Percentiles rank a stretch among this genome's conserved stretches.
These are phyloP conservation scores for Coemansia sp. DNA, from an alignment of 192 early-diverging fungal species.

Conservation along the genomic window DNA sequence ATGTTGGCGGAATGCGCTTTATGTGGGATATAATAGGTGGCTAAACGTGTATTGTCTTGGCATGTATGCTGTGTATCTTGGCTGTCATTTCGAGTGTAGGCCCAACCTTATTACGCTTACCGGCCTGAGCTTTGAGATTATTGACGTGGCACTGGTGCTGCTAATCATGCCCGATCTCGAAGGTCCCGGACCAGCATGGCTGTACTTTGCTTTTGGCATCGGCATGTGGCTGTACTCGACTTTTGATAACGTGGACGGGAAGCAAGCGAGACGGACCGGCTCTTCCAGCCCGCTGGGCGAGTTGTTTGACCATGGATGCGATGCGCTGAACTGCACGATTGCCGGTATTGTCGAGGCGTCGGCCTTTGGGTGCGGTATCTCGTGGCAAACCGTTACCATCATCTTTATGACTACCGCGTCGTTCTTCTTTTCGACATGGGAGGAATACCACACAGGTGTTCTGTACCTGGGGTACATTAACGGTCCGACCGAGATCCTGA, in stretches of 20 bases:
- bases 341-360: constrained; percentile 72
- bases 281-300: constrained; percentile 77
- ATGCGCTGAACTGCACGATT: constrained; percentile 83
- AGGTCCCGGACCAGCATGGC: constrained; percentile 69
- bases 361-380: constrained; percentile 71
- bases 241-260: constrained; percentile 87
- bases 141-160: constrained; percentile 71
- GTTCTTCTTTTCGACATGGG: constrained; percentile 88
- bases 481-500: constrained; percentile 84
- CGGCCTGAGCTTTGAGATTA: constrained; percentile 73
- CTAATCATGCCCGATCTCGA: constrained; percentile 69
- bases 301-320: constrained; percentile 85
- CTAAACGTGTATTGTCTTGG: background rate
- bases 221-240: constrained; percentile 88
- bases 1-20: background rate
- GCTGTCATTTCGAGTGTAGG: constrained; percentile 14
- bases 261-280: constrained; percentile 80
- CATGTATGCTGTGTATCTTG: constrained; percentile 4
- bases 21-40: background rate
- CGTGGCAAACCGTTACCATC: constrained; percentile 61
- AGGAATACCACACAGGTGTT: constrained; percentile 86
- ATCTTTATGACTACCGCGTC: constrained; percentile 67
- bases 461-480: constrained; percentile 83
- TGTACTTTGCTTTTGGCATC: constrained; percentile 71
- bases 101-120: constrained; percentile 84